Evolutionary conservation across 2,329 filamentous ascomycete genomes (phyloP), one percentile per base, ranked within the genome.

Genomic region (Aureobasidium pullulans): DNA sequence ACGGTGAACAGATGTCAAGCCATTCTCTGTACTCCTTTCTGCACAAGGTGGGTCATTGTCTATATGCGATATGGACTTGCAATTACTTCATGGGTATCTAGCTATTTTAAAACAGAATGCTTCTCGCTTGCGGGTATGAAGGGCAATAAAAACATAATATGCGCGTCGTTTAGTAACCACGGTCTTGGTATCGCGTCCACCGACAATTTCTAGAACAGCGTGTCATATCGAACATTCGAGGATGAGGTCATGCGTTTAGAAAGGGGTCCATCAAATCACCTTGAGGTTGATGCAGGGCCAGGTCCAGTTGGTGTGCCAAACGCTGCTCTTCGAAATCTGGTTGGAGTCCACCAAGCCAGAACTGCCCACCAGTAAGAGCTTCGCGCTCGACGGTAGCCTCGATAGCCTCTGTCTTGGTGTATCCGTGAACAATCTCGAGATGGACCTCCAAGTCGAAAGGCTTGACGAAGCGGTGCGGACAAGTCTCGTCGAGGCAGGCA

Each of bases 381-480:
- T 75, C 69, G 46, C 69, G 66, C 63, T 77, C 75, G 19, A 50
- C 47, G 10, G 48, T 50, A 2, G 66, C 65, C 15, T 77, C 66
- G n/a, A 71, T 64, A 47, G 73, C 69, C 34, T 71, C 69, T 13
- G 74, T 70, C 15, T 72, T 69, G 11, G 57, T 58, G 65, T 75
- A 70, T 29, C 67, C 68, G 62, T 80, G 78, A 4, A 62, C 65
- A 53, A 75, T 72, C 60, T 72, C 77, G 72, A 83, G 74, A 66
- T 87, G 84, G 6, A 78, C 70, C 63, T 79, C 78, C 4, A 85
- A 73, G 66, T 86, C 81, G 62, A 82, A 81, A 39, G 83, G 78
- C 47, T 80, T 76, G 60, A 76, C 76, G 72, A 86, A 86, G 46
- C 77, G 76, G 64, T 78, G 73, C n/a, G 71, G 69, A 66, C 84